Evolutionary conservation across 805 yeast species (phyloP).

Genomic region (Yarrowia phangngaensis): DNA sequence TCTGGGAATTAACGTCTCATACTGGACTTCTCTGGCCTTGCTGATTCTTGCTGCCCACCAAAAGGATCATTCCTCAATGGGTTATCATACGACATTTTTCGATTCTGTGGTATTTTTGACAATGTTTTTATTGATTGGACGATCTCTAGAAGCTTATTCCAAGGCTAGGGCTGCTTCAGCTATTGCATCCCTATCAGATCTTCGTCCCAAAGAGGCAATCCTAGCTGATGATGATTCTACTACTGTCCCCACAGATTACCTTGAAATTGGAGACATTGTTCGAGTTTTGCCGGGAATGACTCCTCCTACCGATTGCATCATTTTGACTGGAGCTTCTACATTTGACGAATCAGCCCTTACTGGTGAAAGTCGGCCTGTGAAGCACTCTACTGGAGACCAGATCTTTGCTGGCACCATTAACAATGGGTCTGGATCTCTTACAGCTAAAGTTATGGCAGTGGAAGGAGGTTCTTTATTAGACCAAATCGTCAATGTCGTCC

Average conservation of each 20-base stretch:
- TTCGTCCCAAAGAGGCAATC: constrained; percentile 52
- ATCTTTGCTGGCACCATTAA: constrained; percentile 71
- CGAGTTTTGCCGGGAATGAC: constrained; percentile 41
- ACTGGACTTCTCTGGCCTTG: constrained; percentile 61
- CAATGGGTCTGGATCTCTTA: constrained; percentile 51
- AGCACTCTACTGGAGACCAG: constrained; percentile 57
- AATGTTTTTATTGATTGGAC: constrained; percentile 66
- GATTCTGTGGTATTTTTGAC: constrained; percentile 76
- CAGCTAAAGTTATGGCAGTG: constrained; percentile 54
- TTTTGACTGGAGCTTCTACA: constrained; percentile 68
- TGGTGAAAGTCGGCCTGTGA: constrained; percentile 70
- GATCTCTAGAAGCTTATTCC: constrained; percentile 62
- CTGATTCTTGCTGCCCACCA: constrained; percentile 46
- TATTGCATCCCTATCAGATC: constrained; percentile 49
- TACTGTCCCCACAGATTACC: constrained; percentile 38
- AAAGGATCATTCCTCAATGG: constrained; percentile 20
- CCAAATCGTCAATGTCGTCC: constrained; percentile 63
- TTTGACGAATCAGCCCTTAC: constrained; percentile 88
- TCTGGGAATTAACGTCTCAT: constrained; percentile 69
- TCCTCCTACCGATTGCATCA: constrained; percentile 72
- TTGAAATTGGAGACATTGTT: constrained; percentile 87
- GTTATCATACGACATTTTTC: constrained; percentile 60
- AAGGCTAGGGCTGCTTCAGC: constrained; percentile 67
- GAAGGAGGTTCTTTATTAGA: constrained; percentile 66
- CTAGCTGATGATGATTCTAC: constrained; percentile 32